A percentile compares a stretch with the other conserved stretches of the same genome.
These are phyloP conservation scores for Loxodes magnus DNA, from an alignment of 73 alveolate genomes.

Conservation along the genomic window DNA sequence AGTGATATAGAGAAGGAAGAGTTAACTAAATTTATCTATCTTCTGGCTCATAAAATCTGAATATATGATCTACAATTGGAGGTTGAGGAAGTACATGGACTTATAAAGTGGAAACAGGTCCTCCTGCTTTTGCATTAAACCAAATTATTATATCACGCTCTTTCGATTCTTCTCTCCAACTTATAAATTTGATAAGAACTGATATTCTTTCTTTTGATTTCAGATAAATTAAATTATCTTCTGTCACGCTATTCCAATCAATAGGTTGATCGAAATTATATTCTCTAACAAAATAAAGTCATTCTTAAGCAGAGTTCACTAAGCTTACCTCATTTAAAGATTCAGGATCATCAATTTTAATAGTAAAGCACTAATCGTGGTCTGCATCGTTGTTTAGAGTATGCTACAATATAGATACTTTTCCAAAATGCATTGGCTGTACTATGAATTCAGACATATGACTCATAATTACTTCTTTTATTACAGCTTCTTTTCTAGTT, in stretches of 20 bases:
- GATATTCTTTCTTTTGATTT: constrained; percentile 39
- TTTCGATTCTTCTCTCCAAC: constrained; percentile 15
- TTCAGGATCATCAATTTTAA: constrained; percentile 3
- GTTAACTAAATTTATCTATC: constrained; percentile 3
- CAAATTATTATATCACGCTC: constrained; percentile 19
- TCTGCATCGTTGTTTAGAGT: not conserved
- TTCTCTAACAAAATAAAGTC: constrained; percentile 38
- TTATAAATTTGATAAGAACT: constrained; percentile 27
- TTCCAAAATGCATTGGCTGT: not conserved
- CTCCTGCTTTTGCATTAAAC: constrained; percentile 11
- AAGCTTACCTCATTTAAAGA: constrained; percentile 1
- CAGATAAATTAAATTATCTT: constrained; percentile 16
- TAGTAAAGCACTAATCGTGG: constrained; percentile 5
- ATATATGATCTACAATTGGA: constrained; percentile 25
- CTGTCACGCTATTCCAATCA: constrained; percentile 36
- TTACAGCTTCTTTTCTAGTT: not conserved
- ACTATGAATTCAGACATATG: not conserved
- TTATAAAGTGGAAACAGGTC: constrained; percentile 26
- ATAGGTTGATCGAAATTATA: constrained; percentile 33
- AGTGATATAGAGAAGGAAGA: constrained; percentile 36
- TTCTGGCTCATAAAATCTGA: constrained; percentile 44
- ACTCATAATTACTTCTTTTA: constrained; percentile 8
- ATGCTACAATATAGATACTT: not conserved
- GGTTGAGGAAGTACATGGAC: constrained; percentile 40
- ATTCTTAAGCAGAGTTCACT: constrained; percentile 14